These are phyloP conservation scores for Jackrogersella minutella DNA, from an alignment of 495 filamentous ascomycete genomes.

Conservation along the genomic window DNA sequence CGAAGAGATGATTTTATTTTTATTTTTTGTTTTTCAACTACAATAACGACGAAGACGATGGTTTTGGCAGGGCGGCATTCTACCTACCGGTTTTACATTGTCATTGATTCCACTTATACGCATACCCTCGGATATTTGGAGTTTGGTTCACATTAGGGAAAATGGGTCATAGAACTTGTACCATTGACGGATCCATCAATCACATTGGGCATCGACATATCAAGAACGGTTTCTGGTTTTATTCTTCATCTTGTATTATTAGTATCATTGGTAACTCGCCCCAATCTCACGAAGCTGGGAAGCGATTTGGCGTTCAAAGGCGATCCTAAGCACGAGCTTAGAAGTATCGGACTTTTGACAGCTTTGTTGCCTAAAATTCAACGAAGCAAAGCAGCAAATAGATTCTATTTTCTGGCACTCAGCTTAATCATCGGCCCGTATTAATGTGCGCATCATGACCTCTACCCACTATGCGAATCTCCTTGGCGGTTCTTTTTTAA, in stretches of 20 bases:
- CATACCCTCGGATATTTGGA: constrained; percentile 25
- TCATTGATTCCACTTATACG: constrained; percentile 25
- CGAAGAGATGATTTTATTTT: constrained; percentile 45
- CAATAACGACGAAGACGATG: constrained; percentile 27
- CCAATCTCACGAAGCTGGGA: neutral
- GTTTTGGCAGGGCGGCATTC: constrained; percentile 15
- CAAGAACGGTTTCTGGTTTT: constrained; percentile 6
- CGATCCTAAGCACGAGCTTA: constrained; percentile 3
- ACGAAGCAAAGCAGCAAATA: constrained; percentile 22
- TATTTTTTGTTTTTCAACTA: constrained; percentile 4
- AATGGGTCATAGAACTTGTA: constrained; percentile 30
- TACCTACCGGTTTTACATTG: constrained; percentile 13
- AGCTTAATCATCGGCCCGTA: constrained; percentile 8
- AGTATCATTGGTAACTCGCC: constrained; percentile 19
- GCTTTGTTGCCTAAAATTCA: constrained; percentile 12
- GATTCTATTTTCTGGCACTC: constrained; percentile 3
- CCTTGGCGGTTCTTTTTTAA: neutral
- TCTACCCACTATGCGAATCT: neutral
- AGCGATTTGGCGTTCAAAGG: constrained; percentile 1
- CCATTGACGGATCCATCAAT: constrained; percentile 16
- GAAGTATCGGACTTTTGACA: constrained; percentile 10
- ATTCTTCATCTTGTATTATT: constrained; percentile 27
- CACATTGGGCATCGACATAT: constrained; percentile 23
- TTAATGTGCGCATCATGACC: constrained; percentile 3
- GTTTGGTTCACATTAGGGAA: constrained; percentile 24